Evolutionary conservation across 2,329 filamentous ascomycete genomes (phyloP), one percentile per base, ranked within the genome.

Genomic region (Lasiodiplodia citricola): DNA sequence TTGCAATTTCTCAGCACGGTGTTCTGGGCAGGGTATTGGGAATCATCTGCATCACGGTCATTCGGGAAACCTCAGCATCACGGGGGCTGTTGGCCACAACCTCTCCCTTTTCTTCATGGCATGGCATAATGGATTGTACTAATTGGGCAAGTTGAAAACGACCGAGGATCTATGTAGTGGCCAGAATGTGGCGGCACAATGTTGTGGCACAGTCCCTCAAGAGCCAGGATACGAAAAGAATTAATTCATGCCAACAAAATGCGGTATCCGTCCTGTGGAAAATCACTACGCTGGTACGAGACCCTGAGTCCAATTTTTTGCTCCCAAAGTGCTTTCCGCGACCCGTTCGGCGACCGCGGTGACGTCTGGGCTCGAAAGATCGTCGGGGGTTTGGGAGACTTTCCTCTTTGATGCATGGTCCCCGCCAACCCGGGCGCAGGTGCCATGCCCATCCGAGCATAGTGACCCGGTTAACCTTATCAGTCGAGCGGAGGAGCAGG

Each of bases 41-140:
- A 41, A 63, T 51, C 58, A 51, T 63, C 55, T 41, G 58, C 60
- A 64, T 64, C 60, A 64, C 60, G 60, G 47, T 64, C 60, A 47
- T 64, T 64, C 54, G 47, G 60, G 60, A 35, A 52, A 64, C 28
- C 47, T 52, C n/a, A 38, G 60, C 44, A 64, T 52, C 18, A 21
- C 18, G 31, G 58, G 44, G 28, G 18, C 47, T 38, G 18, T 21
- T n/a, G 38, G 44, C 47, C 47, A 47, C 44, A 4, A 37, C 47
- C 38, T 52, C 60, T 52, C 47, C 60, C 60, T 44, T 64, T 64
- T 37, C 28, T 54, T 35, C 28, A 52, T 25, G 60, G 60, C 47
- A 64, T 64, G 47, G 60, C 44, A 52, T 52, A 37, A 31, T 47
- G 57, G 60, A n/a, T 21, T 64, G 47, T 41, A 64, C 47, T 64